phyloP scores from a whole-genome alignment of 805 yeast genomes.

The Ogataea wickerhamii region DNA sequence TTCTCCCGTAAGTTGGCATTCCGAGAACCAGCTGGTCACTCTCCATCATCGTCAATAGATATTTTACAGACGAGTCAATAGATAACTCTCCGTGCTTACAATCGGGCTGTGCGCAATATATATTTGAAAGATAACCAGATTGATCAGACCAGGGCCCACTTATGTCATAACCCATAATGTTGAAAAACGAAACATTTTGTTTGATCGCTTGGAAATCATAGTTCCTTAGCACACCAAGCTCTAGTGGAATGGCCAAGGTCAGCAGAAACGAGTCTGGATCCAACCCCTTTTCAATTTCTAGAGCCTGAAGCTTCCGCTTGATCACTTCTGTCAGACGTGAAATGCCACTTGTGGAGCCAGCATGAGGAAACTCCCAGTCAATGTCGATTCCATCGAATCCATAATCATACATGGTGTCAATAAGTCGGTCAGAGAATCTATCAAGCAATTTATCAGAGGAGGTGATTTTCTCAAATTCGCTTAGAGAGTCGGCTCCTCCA shows the following conservation, averaged over 20 bases:
- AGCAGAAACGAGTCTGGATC: slow-evolving; percentile 38
- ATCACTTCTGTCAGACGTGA: slow-evolving; percentile 40
- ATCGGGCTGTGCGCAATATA: slow-evolving; percentile 33
- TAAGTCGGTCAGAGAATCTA: slow-evolving; percentile 48
- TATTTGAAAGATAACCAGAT: slow-evolving; percentile 69
- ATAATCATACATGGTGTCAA: slow-evolving; percentile 44
- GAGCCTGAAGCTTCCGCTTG: slow-evolving; percentile 36
- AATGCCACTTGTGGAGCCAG: slow-evolving; percentile 43
- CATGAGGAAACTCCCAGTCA: slow-evolving; percentile 89
- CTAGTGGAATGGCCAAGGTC: slow-evolving; percentile 77
- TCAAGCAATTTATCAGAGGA: slow-evolving; percentile 27
- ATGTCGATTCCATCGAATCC: slow-evolving; percentile 89
- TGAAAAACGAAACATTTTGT: slow-evolving; percentile 61
- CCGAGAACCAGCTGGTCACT: slow-evolving; percentile 63
- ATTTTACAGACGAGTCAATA: slow-evolving; percentile 42
- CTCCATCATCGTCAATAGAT: slow-evolving; percentile 24
- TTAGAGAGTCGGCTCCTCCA: slow-evolving; percentile 70
- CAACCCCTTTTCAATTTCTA: slow-evolving; percentile 30
- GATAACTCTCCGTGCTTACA: slow-evolving; percentile 30
- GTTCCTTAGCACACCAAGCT: slow-evolving; percentile 39
- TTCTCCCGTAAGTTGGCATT: slow-evolving; percentile 80
- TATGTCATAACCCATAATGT: slow-evolving; percentile 89
- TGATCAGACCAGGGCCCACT: slow-evolving; percentile 69
- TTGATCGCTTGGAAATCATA: slow-evolving; percentile 56
- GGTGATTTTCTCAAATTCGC: slow-evolving; percentile 36